Conservation (phyloP, 257 asterid species). For the Salvia rosmarinus region DNA sequence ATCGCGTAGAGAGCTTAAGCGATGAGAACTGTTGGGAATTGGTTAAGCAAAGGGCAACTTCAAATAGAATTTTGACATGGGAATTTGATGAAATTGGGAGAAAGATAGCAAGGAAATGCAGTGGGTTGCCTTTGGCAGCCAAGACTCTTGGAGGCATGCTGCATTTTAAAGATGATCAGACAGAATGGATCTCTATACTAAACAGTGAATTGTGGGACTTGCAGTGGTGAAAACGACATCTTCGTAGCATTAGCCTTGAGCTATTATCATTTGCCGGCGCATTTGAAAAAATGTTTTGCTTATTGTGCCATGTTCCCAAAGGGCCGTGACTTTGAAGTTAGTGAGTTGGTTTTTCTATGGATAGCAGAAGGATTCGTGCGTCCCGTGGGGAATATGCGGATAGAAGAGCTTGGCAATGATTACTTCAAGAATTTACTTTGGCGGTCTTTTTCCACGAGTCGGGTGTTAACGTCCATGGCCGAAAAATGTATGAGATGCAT, state of each 20-base stretch:
- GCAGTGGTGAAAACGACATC: conserved; percentile 31
- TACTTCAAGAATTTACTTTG: conserved; percentile 40
- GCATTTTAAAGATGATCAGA: conserved; percentile 27
- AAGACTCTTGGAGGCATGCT: conserved; percentile 44
- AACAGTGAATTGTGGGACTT: conserved; percentile 47
- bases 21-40: conserved; percentile 45
- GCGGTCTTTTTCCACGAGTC: conserved; percentile 46
- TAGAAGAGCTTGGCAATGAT: conserved; percentile 42
- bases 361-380: conserved; percentile 46
- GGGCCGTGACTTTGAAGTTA: conserved; percentile 32
- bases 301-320: conserved; percentile 48
- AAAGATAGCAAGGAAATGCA: conserved; percentile 41
- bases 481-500: conserved; percentile 43
- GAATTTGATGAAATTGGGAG: conserved; percentile 36
- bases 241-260: conserved; percentile 41
- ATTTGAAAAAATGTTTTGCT: conserved; percentile 46
- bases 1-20: conserved; percentile 29
- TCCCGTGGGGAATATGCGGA: conserved; percentile 30
- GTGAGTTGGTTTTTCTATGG: conserved; percentile 43
- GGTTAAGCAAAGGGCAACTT: conserved; percentile 39
- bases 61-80: background rate
- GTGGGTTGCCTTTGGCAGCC: conserved; percentile 47
- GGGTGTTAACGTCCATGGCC: conserved; percentile 17
- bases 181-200: conserved; percentile 39
- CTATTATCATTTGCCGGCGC: conserved; percentile 44